A percentile compares a stretch with the other conserved stretches of the same genome.
Evolutionary conservation across 2,329 filamentous ascomycete genomes (phyloP).

Genomic region (Stromatinia cepivora): DNA sequence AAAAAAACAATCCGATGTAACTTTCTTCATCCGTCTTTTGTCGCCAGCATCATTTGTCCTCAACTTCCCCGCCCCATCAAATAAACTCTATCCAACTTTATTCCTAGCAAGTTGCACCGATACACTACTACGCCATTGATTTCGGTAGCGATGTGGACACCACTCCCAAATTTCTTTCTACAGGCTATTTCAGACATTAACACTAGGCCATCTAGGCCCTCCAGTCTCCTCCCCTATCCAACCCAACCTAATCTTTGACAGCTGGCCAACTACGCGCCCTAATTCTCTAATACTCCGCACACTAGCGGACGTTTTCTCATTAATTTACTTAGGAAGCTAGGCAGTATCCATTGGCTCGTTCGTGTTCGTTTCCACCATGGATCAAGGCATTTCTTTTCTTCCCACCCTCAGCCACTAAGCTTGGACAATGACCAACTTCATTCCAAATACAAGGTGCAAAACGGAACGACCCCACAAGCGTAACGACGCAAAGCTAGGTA

Average conservation of each 20-base stretch:
- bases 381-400: conserved; percentile 7
- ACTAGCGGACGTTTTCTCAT: conserved; percentile 14
- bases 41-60: too few species aligned
- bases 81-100: conserved; percentile 10
- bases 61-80: background rate
- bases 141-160: background rate
- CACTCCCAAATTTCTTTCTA: background rate
- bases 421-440: conserved; percentile 10
- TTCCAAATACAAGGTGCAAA: conserved; percentile 19
- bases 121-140: background rate
- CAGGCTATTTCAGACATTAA: background rate
- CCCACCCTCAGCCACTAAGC: conserved; percentile 5
- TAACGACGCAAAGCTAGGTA: background rate
- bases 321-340: background rate
- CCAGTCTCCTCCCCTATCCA: background rate
- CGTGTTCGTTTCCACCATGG: conserved; percentile 3
- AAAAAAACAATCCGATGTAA: background rate
- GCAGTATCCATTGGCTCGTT: background rate
- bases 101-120: background rate
- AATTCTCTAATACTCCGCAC: background rate
- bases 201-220: background rate
- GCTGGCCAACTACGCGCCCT: conserved; percentile 4
- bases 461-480: conserved; percentile 5
- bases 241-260: conserved; percentile 7
- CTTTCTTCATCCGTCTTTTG: background rate